Evolutionary conservation across 208 protist genomes (phyloP), one percentile per base, ranked within the genome.

Genomic region (Acanthamoeba sp.): DNA sequence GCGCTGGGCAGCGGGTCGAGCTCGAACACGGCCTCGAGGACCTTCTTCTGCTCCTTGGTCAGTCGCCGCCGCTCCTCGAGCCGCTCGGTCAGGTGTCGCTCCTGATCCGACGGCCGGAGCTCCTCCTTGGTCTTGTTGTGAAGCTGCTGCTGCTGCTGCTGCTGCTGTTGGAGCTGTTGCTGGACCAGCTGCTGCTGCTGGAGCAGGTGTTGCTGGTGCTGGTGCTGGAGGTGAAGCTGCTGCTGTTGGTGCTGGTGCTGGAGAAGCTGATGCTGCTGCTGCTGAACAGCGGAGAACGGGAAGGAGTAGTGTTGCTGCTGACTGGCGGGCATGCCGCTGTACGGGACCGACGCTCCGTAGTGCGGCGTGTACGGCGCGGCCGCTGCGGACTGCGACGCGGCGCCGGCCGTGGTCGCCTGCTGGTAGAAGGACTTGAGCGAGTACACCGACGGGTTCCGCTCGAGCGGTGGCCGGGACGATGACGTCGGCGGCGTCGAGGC

Each of bases 21-120:
- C 59, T 95, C 94, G 45, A 96, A 96, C 55, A 95, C 95, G 55
- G 89, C 84, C 55, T 96, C 95, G 18, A 96, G 57, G 36, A 96
- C 87, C 3, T 76, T 71, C 20, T 93, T 48, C 78, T 96, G 95
- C 52, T 95, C 94, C 34, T 84, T 91, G 36, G 89, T 94, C 6
- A 91, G 89, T 76, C 95, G 45, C 80, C 95, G 85, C 45, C 95
- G 93, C 69, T 96, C 93, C 88, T 89, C 71, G 38, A 82, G 36
- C 29, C 71, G 32, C 71, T 82, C 71, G 71, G 71, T 82, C 32
- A 48, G 71, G 38, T 82, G 71, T 34, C 38, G 71, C 27, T 38
- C 36, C 38, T 82, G 71, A 16, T 82, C 36, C 50, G 50, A 57
- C 24, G 50, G 16, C 71, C 1, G 29, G 14, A 7, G 71, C 38